Conservation (phyloP, 345 rosid species). For the Linum lewisii region DNA sequence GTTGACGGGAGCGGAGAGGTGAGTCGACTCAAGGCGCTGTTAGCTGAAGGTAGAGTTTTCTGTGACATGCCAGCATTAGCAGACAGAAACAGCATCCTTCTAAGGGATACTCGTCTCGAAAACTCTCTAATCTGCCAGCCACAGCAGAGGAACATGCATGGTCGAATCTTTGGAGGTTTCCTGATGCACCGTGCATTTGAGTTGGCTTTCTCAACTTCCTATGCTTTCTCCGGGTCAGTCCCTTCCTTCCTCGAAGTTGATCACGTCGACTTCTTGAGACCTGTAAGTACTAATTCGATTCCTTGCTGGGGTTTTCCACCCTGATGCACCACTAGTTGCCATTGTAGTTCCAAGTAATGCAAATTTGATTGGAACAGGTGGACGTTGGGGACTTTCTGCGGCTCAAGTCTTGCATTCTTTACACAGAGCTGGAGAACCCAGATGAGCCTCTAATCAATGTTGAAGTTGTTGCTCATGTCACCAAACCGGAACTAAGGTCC, state of each 20-base stretch:
- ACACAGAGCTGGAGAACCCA: constrained; percentile 55
- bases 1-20: constrained; percentile 28
- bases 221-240: constrained; percentile 70
- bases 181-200: constrained; percentile 81
- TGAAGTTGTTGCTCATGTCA: constrained; percentile 96
- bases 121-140: constrained; percentile 73
- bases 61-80: constrained; percentile 82
- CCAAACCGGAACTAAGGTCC: constrained; percentile 80
- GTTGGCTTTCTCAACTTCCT: constrained; percentile 79
- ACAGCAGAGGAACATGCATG: constrained; percentile 79
- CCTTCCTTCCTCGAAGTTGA: constrained; percentile 81
- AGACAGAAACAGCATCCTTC: constrained; percentile 74
- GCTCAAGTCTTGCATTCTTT: constrained; percentile 63
- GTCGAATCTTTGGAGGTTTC: constrained; percentile 73
- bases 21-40: constrained; percentile 37
- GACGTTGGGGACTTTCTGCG: constrained; percentile 82
- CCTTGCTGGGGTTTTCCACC: no score
- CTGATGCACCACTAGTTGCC: no score
- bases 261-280: constrained; percentile 79
- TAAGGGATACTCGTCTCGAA: constrained; percentile 57
- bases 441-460: constrained; percentile 66
- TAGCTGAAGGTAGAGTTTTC: constrained; percentile 71
- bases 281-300: constrained; percentile 35
- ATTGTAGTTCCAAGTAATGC: no score
- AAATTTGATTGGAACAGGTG: constrained; percentile 35